phyloP scores from a whole-genome alignment of 129 eudicot genomes.

The Chrysanthemum lavandulifolium region DNA sequence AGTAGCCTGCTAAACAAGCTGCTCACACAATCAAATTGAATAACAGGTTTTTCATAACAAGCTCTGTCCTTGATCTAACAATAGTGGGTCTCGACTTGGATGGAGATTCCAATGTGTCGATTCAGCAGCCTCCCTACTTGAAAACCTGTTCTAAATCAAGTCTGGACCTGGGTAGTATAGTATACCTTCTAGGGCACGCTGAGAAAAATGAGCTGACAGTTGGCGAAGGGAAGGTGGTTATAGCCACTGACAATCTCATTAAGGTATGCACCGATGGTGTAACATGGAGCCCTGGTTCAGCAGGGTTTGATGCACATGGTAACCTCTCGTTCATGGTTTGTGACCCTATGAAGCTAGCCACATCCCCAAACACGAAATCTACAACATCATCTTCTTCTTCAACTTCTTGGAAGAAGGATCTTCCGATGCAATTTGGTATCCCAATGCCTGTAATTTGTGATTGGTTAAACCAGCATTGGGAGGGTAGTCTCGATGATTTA shows the following conservation, averaged over 20 bases:
- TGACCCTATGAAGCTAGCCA: conserved; percentile 95
- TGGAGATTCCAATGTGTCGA: conserved; percentile 53
- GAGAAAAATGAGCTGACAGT: conserved; percentile 61
- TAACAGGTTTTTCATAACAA: conserved; percentile 88
- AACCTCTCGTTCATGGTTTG: conserved; percentile 96
- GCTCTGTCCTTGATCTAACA: conserved; percentile 94
- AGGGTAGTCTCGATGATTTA: conserved; percentile 84
- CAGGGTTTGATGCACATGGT: conserved; percentile 83
- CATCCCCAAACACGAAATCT: conserved; percentile 82
- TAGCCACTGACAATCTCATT: conserved; percentile 94
- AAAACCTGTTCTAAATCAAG: conserved; percentile 69
- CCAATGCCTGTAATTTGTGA: conserved; percentile 88
- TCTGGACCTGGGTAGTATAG: conserved; percentile 70
- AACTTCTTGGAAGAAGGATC: conserved; percentile 76
- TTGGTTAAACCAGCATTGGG: conserved; percentile 98
- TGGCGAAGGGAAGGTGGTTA: conserved; percentile 90
- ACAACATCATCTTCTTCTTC: conserved; percentile 72
- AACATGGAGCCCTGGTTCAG: conserved; percentile 94
- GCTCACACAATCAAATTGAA: conserved; percentile 22
- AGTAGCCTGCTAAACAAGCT: conserved; percentile 10
- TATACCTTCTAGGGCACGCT: conserved; percentile 74
- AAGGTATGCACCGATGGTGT: conserved; percentile 81
- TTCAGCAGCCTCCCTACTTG: conserved; percentile 69
- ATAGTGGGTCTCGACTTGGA: conserved; percentile 88
- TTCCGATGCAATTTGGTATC: conserved; percentile 87